Evolutionary conservation across 1,284 basidiomycete genomes (phyloP).

Genomic region (Sphaerobolus stellatus): DNA sequence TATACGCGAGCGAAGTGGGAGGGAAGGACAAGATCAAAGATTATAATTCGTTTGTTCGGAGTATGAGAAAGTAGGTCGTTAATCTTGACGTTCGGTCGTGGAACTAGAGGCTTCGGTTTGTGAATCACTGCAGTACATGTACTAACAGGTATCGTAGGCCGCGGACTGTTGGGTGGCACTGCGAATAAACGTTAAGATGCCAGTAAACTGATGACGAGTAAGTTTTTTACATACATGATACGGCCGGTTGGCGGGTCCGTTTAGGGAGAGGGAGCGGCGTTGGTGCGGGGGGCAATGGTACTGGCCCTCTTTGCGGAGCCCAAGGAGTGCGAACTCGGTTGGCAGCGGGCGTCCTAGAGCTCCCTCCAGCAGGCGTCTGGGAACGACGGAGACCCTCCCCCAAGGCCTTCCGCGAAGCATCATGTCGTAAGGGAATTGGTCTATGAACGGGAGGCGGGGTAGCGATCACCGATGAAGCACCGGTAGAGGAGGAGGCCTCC

Average conservation of each 20-base stretch:
- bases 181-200: background rate
- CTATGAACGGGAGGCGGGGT: too few relatives aligned
- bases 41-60: slow-evolving; percentile 1
- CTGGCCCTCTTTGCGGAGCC: slow-evolving; percentile 2
- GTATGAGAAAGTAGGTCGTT: slow-evolving; percentile 1
- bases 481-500: slow-evolving; percentile 4
- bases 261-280: background rate
- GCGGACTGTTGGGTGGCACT: slow-evolving; percentile 2
- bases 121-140: too few relatives aligned
- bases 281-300: slow-evolving; percentile 2
- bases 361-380: background rate
- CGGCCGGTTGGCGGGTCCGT: background rate
- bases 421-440: too few relatives aligned
- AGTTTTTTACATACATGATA: slow-evolving; percentile 1
- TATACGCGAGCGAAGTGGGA: background rate
- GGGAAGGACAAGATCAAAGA: slow-evolving; percentile 6
- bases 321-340: slow-evolving; percentile 1
- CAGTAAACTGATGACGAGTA: background rate
- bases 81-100: too few relatives aligned
- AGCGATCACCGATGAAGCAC: slow-evolving; percentile 1
- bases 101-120: too few relatives aligned
- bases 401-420: too few relatives aligned
- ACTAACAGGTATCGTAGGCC: background rate
- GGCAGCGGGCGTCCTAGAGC: background rate
- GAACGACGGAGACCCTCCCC: too few relatives aligned